Conservation (phyloP, 2,329 filamentous ascomycete genomes). For the Ascocoryne sarcoides region DNA sequence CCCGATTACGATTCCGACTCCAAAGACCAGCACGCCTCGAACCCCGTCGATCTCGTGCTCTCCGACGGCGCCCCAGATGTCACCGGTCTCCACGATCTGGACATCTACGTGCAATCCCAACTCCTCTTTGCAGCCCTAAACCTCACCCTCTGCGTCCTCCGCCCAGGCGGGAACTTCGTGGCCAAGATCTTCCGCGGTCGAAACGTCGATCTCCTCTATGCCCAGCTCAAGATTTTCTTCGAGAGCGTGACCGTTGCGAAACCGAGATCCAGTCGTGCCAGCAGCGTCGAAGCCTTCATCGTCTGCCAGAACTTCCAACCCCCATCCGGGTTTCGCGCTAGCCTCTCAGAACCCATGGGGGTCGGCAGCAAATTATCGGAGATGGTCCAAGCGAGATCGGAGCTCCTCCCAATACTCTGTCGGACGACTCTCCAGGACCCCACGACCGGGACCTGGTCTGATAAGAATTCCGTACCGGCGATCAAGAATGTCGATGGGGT, state of each 20-base stretch:
- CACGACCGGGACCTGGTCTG: conserved; percentile 36
- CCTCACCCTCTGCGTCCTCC: conserved; percentile 83
- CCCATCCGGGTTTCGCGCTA: conserved; percentile 66
- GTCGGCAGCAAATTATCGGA: conserved; percentile 43
- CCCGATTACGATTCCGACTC: conserved; percentile 49
- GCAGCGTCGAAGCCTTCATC: conserved; percentile 93
- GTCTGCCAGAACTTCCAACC: conserved; percentile 87
- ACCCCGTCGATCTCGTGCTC: conserved; percentile 85
- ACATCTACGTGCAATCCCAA: conserved; percentile 97
- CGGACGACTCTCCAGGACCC: conserved; percentile 38
- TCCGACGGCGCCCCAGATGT: conserved; percentile 96
- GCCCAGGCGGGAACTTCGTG: conserved; percentile 90
- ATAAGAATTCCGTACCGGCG: not conserved
- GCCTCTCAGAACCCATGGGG: conserved; percentile 66
- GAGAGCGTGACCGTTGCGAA: conserved; percentile 83
- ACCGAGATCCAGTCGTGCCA: conserved; percentile 87
- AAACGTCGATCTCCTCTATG: conserved; percentile 92
- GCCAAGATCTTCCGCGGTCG: conserved; percentile 95
- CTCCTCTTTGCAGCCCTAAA: conserved; percentile 91
- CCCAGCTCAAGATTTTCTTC: conserved; percentile 89
- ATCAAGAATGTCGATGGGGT: conserved; percentile 17
- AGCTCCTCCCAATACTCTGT: conserved; percentile 32
- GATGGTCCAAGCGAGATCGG: conserved; percentile 38
- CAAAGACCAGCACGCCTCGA: conserved; percentile 47
- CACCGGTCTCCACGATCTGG: conserved; percentile 90